phyloP scores from a whole-genome alignment of 225 moss, liverwort and hornwort genomes.

The Polytrichum formosum region DNA sequence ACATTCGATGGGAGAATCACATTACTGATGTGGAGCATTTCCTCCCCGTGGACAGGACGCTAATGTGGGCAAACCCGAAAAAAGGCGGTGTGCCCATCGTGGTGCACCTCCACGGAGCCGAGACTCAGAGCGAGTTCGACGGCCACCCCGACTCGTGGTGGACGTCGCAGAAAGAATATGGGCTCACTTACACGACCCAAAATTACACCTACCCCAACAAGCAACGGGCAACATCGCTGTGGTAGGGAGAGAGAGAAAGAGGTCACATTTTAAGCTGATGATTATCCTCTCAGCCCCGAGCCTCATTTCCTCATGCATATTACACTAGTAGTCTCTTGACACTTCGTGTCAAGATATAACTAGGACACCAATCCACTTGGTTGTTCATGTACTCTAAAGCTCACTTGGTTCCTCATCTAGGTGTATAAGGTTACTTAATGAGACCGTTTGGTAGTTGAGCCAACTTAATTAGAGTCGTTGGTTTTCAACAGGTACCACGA shows the following conservation, averaged over 20 bases:
- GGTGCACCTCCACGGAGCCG: slow-evolving; percentile 54
- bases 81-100: slow-evolving; percentile 54
- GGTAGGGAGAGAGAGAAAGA: slow-evolving; percentile 25
- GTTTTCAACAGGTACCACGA: slow-evolving; percentile 32
- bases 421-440: too few relatives aligned
- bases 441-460: too few relatives aligned
- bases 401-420: too few relatives aligned
- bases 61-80: slow-evolving; percentile 55
- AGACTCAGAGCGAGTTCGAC: slow-evolving; percentile 28
- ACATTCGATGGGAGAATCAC: slow-evolving; percentile 44
- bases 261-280: too few relatives aligned
- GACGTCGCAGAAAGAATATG: slow-evolving; percentile 43
- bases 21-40: slow-evolving; percentile 24
- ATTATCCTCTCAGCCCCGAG: too few relatives aligned
- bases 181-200: slow-evolving; percentile 31
- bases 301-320: too few relatives aligned
- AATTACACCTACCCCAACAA: slow-evolving; percentile 57
- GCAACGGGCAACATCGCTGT: slow-evolving; percentile 45
- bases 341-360: too few relatives aligned
- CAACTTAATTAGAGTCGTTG: too few relatives aligned
- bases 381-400: too few relatives aligned
- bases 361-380: too few relatives aligned
- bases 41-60: slow-evolving; percentile 34
- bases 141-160: slow-evolving; percentile 79
- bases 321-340: too few relatives aligned